Conservation (phyloP, 441 rosid species). For the Capsella rubella region DNA sequence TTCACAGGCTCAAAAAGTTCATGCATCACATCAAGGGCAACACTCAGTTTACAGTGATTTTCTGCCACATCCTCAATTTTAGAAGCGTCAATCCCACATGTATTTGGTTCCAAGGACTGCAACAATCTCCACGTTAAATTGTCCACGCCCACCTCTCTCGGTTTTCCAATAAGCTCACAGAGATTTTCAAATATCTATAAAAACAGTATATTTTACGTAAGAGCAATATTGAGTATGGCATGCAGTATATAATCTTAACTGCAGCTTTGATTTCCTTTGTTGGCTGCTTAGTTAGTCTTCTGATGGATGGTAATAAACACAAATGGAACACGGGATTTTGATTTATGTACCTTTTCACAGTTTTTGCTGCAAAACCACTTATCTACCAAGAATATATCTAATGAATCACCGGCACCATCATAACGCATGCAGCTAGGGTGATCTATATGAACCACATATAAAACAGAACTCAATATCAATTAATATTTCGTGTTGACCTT, state of each 20-base stretch:
- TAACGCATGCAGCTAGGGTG: conserved; percentile 58
- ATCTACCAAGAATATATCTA: conserved; percentile 39
- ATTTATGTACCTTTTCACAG: conserved; percentile 65
- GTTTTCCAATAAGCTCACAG: conserved; percentile 57
- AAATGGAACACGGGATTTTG: background rate
- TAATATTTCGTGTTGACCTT: background rate
- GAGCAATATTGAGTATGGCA: conserved; percentile 21
- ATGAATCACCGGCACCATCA: conserved; percentile 36
- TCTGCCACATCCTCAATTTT: conserved; percentile 54
- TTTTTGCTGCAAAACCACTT: conserved; percentile 73
- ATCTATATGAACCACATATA: conserved; percentile 50
- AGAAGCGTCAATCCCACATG: conserved; percentile 35
- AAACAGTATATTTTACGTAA: conserved; percentile 17
- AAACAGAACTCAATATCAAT: conserved; percentile 5
- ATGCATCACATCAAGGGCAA: conserved; percentile 82
- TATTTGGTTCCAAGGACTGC: conserved; percentile 48
- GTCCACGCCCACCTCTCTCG: conserved; percentile 54
- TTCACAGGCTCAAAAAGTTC: conserved; percentile 81
- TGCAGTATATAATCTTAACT: background rate
- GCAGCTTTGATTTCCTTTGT: background rate
- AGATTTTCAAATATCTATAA: conserved; percentile 64
- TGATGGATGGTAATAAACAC: conserved; percentile 21
- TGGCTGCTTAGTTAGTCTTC: conserved; percentile 6
- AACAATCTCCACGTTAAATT: conserved; percentile 77
- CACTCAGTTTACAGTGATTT: conserved; percentile 63